Evolutionary conservation across 352 stramenopile species (phyloP), one percentile per base, ranked within the genome.

Genomic region (Phytophthora fragariae): DNA sequence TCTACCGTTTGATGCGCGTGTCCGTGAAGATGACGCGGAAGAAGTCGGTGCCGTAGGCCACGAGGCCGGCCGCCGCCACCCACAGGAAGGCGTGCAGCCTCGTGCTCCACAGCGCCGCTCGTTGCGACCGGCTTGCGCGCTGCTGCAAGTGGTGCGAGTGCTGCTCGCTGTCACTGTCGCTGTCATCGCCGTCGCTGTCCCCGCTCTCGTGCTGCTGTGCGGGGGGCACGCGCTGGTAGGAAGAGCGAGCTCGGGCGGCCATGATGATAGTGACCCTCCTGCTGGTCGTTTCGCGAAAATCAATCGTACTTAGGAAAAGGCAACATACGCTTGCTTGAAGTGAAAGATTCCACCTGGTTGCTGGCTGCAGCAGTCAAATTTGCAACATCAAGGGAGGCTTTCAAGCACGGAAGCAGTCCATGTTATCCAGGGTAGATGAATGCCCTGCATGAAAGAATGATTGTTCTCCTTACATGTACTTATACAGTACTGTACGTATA

Each of bases 1-100:
- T 24, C 14, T 21, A 76, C 87, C 73, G 68, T 56, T 82, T 79
- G 5, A 96, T 68, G 19, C 83, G 84, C 1, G 77, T 46, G 47
- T 94, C 88, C 9, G 79, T 82, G 65, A 90, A 90, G 11, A 92
- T 82, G 52, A 94, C 84, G 41, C 81, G 70, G 57, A 94, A 84
- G 35, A 96, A 90, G 64, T 95, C 86, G 59, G 89, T 82, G 37
- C 78, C 85, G 64, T 92, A 94, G 15, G 77, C 79, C 9, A 89
- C 73, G 9, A 75, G 71, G 11, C 64, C 82, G 0, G 89, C 85
- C 9, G 76, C 68, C 19, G 88, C 62, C 64, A 96, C 67, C 89
- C 89, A 96, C 41, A 96, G 67, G 27, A 91, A 73, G 47, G 89
- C 89, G 58, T 95, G 84, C 33, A 96, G 62, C 58, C 90, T 88